Conservation (phyloP, 1,284 basidiomycete genomes). For the Trichosporon asahii region DNA sequence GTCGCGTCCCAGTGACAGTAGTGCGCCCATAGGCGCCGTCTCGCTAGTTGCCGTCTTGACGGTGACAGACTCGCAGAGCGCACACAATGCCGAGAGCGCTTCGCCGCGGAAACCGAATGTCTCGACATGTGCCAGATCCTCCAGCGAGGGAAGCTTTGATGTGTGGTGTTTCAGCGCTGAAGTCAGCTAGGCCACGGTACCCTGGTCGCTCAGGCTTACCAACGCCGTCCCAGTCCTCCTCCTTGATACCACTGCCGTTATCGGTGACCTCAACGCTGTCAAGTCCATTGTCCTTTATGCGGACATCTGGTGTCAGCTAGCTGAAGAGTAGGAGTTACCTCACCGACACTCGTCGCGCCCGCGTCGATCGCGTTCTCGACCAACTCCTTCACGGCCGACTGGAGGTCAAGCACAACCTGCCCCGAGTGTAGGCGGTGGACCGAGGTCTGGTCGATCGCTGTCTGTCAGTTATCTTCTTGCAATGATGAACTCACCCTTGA, state of each 20-base stretch:
- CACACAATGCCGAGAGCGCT: conserved; percentile 88
- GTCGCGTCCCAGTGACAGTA: conserved; percentile 66
- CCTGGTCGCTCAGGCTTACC: conserved; percentile 62
- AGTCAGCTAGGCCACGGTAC: background rate
- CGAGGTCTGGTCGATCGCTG: conserved; percentile 69
- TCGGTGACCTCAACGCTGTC: conserved; percentile 86
- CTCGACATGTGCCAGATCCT: conserved; percentile 68
- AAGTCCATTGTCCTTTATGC: conserved; percentile 84
- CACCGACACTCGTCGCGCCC: conserved; percentile 79
- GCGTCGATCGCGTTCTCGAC: conserved; percentile 96
- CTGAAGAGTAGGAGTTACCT: conserved; percentile 31
- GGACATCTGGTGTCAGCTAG: conserved; percentile 63
- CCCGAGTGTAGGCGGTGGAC: conserved; percentile 85
- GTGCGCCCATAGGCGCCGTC: conserved; percentile 70
- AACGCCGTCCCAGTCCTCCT: conserved; percentile 71
- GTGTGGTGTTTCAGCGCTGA: conserved; percentile 88
- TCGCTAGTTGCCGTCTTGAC: conserved; percentile 70
- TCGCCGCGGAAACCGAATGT: conserved; percentile 98
- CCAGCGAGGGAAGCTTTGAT: conserved; percentile 78
- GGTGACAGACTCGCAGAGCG: conserved; percentile 67
- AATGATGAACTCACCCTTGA: conserved; percentile 11
- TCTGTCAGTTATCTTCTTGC: background rate
- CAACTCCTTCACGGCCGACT: conserved; percentile 91
- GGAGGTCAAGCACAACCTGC: conserved; percentile 91
- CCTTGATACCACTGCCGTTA: conserved; percentile 82